phyloP scores from a whole-genome alignment of 441 rosid species.

The Capsella rubella region DNA sequence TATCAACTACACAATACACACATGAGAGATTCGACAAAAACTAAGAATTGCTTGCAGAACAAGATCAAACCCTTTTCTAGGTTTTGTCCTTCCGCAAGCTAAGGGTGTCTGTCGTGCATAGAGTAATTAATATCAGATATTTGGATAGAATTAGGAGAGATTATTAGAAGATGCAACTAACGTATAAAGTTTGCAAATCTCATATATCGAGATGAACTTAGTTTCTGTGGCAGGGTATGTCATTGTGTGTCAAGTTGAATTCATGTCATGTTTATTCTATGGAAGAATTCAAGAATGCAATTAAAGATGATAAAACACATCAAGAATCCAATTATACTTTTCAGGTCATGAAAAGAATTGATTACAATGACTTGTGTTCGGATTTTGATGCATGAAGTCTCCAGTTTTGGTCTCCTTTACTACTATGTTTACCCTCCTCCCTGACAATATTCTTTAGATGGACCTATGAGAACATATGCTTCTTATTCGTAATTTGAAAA shows the following conservation, averaged over 20 bases:
- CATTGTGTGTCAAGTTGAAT: slow-evolving; percentile 61
- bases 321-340: slow-evolving; percentile 27
- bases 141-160: background rate
- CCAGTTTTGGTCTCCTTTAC: slow-evolving; percentile 63
- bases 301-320: slow-evolving; percentile 8
- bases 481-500: slow-evolving; percentile 16
- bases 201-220: slow-evolving; percentile 69
- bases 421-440: slow-evolving; percentile 51
- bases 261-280: slow-evolving; percentile 72
- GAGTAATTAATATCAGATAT: slow-evolving; percentile 26
- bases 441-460: slow-evolving; percentile 53
- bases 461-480: slow-evolving; percentile 45
- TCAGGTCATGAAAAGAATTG: slow-evolving; percentile 19
- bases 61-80: slow-evolving; percentile 21
- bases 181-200: slow-evolving; percentile 86
- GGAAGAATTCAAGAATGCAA: slow-evolving; percentile 13
- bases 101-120: slow-evolving; percentile 20
- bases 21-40: slow-evolving; percentile 9
- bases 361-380: slow-evolving; percentile 58
- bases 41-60: slow-evolving; percentile 12
- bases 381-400: slow-evolving; percentile 75
- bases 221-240: slow-evolving; percentile 53
- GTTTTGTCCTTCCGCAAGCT: slow-evolving; percentile 34
- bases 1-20: slow-evolving; percentile 40
- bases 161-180: slow-evolving; percentile 55